phyloP scores from a whole-genome alignment of 2,329 filamentous ascomycete genomes.

The Elsinoe batatas region DNA sequence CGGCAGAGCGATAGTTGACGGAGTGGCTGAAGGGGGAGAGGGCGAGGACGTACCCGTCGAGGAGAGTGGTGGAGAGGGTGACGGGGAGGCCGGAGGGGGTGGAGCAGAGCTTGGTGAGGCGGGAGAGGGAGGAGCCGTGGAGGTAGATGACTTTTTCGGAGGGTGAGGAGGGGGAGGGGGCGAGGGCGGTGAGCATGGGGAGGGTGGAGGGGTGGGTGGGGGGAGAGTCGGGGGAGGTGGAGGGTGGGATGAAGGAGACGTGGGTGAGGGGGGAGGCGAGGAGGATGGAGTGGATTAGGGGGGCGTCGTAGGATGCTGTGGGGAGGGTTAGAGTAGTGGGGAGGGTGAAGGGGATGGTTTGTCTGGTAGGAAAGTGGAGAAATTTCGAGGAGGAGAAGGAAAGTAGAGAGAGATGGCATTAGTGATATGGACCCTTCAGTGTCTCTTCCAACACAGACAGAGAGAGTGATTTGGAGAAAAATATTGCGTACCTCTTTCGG shows the following conservation, averaged over 20 bases:
- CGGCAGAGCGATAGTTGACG: conserved; percentile 77
- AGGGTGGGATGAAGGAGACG: conserved; percentile 61
- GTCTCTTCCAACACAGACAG: background rate
- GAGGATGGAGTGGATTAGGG: conserved; percentile 64
- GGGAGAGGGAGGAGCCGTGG: conserved; percentile 73
- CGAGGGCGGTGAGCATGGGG: conserved; percentile 80
- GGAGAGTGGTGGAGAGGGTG: conserved; percentile 59
- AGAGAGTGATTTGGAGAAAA: background rate
- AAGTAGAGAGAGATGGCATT: background rate
- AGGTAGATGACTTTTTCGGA: conserved; percentile 64
- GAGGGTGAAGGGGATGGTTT: background rate
- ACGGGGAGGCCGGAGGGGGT: conserved; percentile 52
- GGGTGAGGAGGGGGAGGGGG: conserved; percentile 53
- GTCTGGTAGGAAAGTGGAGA: background rate
- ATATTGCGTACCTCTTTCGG: background rate
- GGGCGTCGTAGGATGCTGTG: conserved; percentile 62
- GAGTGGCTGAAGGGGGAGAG: conserved; percentile 72
- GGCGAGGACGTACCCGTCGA: conserved; percentile 72
- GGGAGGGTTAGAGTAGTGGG: conserved; percentile 2
- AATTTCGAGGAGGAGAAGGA: background rate
- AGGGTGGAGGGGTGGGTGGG: conserved; percentile 63
- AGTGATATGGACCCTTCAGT: background rate
- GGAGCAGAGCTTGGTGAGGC: conserved; percentile 58
- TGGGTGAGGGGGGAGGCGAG: conserved; percentile 66
- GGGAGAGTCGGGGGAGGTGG: conserved; percentile 36